These are phyloP conservation scores for Sporothrix brasiliensis DNA, from an alignment of 2,329 filamentous ascomycete species.

Conservation along the genomic window DNA sequence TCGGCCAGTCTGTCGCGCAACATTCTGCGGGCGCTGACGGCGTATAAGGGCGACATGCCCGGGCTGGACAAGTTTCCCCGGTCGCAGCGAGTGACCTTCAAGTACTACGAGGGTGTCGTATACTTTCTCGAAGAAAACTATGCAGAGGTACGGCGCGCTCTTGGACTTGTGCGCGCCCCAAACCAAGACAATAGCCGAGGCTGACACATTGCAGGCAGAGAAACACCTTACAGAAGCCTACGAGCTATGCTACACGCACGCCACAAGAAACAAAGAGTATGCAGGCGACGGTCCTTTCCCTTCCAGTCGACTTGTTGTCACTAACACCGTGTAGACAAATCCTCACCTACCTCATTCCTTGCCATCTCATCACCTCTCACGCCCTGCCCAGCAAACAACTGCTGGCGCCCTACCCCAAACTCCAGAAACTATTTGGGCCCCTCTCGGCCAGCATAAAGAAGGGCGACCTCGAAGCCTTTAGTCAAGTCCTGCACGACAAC, in stretches of 20 bases:
- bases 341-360: conserved; percentile 91
- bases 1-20: conserved; percentile 87
- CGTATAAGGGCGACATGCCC: conserved; percentile 79
- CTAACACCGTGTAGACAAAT: conserved; percentile 65
- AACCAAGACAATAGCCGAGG: background rate
- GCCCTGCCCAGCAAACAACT: conserved; percentile 74
- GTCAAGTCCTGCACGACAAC: conserved; percentile 74
- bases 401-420: conserved; percentile 71
- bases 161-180: too few relatives aligned
- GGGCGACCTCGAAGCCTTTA: conserved; percentile 82
- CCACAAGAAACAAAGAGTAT: conserved; percentile 78
- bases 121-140: conserved; percentile 95
- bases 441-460: conserved; percentile 76
- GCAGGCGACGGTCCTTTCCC: too few relatives aligned
- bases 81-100: conserved; percentile 91
- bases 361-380: conserved; percentile 84
- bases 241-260: conserved; percentile 73
- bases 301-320: background rate
- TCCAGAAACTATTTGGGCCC: conserved; percentile 78
- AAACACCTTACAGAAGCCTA: conserved; percentile 78
- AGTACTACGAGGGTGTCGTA: conserved; percentile 94
- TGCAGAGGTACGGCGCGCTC: conserved; percentile 57
- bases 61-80: conserved; percentile 77
- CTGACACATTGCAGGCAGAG: conserved; percentile 63
- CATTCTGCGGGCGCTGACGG: conserved; percentile 79